Evolutionary conservation across 106 monocot species (phyloP).

Genomic region (Dioscorea zingiberensis): DNA sequence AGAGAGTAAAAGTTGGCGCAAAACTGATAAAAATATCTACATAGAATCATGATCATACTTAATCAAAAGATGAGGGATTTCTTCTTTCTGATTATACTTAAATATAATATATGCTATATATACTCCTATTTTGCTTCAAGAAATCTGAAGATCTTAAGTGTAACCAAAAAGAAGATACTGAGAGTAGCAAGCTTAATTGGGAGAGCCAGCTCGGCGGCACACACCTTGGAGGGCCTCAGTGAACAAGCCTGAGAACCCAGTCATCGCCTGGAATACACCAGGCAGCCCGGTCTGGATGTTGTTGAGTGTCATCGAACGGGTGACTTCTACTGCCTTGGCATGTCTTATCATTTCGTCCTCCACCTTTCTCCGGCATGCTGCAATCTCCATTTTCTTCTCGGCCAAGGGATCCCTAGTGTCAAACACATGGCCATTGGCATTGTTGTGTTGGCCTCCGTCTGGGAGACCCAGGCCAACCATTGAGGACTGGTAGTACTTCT

Average conservation of each 20-base stretch:
- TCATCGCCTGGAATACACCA: constrained; percentile 86
- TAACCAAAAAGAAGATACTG: background rate
- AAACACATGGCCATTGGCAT: constrained; percentile 31
- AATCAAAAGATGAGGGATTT: background rate
- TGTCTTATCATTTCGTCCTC: constrained; percentile 70
- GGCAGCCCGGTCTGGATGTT: constrained; percentile 83
- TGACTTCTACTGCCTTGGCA: constrained; percentile 54
- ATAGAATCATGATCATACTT: background rate
- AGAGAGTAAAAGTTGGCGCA: background rate
- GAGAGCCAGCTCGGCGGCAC: constrained; percentile 40
- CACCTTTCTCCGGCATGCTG: constrained; percentile 51
- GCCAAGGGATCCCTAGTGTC: constrained; percentile 65
- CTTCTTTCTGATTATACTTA: background rate
- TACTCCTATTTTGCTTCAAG: background rate
- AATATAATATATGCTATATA: background rate
- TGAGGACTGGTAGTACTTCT: constrained; percentile 86
- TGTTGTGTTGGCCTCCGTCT: constrained; percentile 17
- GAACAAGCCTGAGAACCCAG: constrained; percentile 67
- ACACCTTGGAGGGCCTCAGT: constrained; percentile 58
- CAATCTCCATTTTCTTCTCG: constrained; percentile 61
- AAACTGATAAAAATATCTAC: constrained; percentile 2
- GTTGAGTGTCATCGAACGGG: constrained; percentile 71
- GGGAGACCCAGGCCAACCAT: constrained; percentile 55
- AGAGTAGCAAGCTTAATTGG: background rate
- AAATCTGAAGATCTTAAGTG: background rate